These are phyloP conservation scores for Suillus subalutaceus DNA, from an alignment of 768 basidiomycete genomes.

Conservation along the genomic window DNA sequence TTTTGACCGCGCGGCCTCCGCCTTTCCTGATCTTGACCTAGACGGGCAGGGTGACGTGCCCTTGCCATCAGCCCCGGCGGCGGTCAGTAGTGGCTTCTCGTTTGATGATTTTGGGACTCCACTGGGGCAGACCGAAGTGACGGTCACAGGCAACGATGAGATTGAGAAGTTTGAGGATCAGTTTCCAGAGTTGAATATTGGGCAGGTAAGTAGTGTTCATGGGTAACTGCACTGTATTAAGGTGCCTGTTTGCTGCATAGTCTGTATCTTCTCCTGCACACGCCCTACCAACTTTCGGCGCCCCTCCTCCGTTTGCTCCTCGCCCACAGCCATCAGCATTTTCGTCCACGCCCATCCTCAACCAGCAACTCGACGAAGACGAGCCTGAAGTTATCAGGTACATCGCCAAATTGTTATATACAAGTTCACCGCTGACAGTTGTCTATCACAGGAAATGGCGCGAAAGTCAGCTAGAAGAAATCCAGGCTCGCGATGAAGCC, in stretches of 20 bases:
- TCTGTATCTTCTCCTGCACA: constrained; percentile 34
- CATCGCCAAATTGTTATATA: constrained; percentile 17
- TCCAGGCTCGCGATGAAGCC: constrained; percentile 79
- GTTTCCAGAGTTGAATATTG: constrained; percentile 78
- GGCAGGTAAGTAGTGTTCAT: constrained; percentile 35
- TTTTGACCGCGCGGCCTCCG: constrained; percentile 79
- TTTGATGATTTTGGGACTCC: constrained; percentile 67
- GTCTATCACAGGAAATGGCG: constrained; percentile 72
- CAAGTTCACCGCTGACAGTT: neutral
- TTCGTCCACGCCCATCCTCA: constrained; percentile 74
- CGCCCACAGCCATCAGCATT: constrained; percentile 73
- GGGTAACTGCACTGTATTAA: neutral
- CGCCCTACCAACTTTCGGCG: constrained; percentile 47
- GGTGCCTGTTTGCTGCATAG: constrained; percentile 24
- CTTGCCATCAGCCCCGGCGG: constrained; percentile 34
- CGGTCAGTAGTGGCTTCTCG: constrained; percentile 53
- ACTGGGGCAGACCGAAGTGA: constrained; percentile 53
- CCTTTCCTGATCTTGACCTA: constrained; percentile 83
- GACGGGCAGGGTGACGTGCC: constrained; percentile 66
- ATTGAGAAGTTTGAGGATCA: constrained; percentile 84
- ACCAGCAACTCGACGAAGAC: constrained; percentile 68
- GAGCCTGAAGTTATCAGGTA: constrained; percentile 89
- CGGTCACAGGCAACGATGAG: constrained; percentile 83
- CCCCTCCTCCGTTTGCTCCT: constrained; percentile 67
- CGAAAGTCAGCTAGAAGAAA: constrained; percentile 82